Conservation (phyloP, 139 green algal species). For the Coelastrella sp. region DNA sequence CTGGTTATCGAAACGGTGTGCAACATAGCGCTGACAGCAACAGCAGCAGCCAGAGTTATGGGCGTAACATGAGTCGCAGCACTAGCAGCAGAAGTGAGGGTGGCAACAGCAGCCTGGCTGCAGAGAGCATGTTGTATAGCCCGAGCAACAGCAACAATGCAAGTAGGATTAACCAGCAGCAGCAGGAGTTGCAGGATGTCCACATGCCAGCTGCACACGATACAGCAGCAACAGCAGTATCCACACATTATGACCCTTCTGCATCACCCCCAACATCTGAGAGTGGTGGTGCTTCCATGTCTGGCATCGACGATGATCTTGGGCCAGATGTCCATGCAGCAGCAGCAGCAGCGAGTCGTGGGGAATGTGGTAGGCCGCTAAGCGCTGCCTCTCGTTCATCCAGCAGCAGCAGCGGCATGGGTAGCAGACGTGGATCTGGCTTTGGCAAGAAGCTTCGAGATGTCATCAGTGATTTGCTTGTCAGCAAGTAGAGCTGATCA, state of each 20-base stretch:
- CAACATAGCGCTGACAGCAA: neutral
- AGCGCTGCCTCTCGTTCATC: neutral
- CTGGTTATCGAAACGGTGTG: too few species aligned
- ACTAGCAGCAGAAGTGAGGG: neutral
- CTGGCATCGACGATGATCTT: neutral
- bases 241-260: conserved; percentile 8
- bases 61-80: neutral
- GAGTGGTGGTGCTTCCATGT: neutral
- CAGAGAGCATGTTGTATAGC: neutral
- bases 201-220: neutral
- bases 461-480: neutral
- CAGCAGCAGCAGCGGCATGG: neutral
- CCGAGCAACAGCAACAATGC: conserved; percentile 1
- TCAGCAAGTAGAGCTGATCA: conserved; percentile 33
- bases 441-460: conserved; percentile 13
- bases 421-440: neutral
- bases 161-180: neutral
- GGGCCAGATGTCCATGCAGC: neutral
- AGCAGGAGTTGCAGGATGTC: neutral
- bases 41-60: conserved; percentile 1
- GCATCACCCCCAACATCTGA: neutral
- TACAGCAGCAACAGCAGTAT: neutral
- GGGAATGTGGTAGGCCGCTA: neutral
- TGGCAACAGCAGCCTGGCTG: conserved; percentile 10
- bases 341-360: conserved; percentile 2